phyloP scores from a whole-genome alignment of 768 basidiomycete genomes.

The Tylopilus balloui region DNA sequence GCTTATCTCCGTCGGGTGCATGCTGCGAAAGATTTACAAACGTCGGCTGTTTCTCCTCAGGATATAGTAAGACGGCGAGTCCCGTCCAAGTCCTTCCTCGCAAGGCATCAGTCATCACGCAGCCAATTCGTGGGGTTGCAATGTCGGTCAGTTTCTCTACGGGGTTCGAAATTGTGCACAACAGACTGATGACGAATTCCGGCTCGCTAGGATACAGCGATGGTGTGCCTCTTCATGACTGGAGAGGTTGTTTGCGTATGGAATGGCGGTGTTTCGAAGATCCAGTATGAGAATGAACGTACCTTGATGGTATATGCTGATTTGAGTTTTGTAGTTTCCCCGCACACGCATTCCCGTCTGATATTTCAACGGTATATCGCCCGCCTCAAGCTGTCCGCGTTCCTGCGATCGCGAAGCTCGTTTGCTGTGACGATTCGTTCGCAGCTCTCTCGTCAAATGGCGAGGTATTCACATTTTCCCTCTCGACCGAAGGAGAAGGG shows the following conservation, averaged over 20 bases:
- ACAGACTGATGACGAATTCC: neutral
- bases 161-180: neutral
- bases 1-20: conserved; percentile 7
- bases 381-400: conserved; percentile 73
- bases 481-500: conserved; percentile 33
- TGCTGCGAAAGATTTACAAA: neutral
- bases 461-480: conserved; percentile 84
- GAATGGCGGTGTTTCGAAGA: conserved; percentile 69
- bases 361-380: conserved; percentile 65
- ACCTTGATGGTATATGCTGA: neutral
- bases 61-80: conserved; percentile 72
- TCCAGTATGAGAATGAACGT: conserved; percentile 49
- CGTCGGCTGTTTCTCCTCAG: conserved; percentile 31
- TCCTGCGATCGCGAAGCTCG: conserved; percentile 74
- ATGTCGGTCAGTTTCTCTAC: conserved; percentile 54
- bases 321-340: conserved; percentile 55
- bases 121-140: conserved; percentile 66
- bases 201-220: conserved; percentile 66
- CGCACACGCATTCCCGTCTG: conserved; percentile 66
- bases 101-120: conserved; percentile 71
- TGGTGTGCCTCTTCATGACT: conserved; percentile 75
- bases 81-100: conserved; percentile 75
- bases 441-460: conserved; percentile 81
- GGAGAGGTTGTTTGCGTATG: conserved; percentile 82
- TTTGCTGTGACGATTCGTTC: conserved; percentile 72